These are phyloP conservation scores for Geotrichum siamense DNA, from an alignment of 1,139 yeast species.

Conservation along the genomic window DNA sequence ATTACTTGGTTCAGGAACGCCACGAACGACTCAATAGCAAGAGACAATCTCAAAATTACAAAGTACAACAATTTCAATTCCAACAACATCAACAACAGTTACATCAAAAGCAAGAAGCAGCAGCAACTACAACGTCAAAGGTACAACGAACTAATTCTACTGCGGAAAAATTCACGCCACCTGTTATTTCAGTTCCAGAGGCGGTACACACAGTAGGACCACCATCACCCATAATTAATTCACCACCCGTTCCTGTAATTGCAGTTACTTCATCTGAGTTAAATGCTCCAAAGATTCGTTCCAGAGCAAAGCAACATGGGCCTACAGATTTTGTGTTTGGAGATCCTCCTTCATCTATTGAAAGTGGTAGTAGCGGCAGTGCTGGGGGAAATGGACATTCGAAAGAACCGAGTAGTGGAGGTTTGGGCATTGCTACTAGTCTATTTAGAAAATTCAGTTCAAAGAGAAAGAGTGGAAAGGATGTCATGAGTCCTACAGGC, in stretches of 20 bases:
- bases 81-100: constrained; percentile 17
- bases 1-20: constrained; percentile 76
- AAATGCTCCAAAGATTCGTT: constrained; percentile 20
- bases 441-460: constrained; percentile 28
- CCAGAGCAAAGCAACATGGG: constrained; percentile 28
- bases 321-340: constrained; percentile 21
- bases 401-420: constrained; percentile 15
- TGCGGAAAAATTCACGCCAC: constrained; percentile 13
- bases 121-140: too few species aligned
- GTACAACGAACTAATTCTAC: constrained; percentile 5
- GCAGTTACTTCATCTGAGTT: constrained; percentile 12
- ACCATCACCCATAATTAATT: background rate
- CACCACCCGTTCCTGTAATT: background rate
- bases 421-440: constrained; percentile 25
- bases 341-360: constrained; percentile 4
- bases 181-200: constrained; percentile 18
- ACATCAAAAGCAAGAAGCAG: constrained; percentile 17
- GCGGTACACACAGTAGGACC: constrained; percentile 16
- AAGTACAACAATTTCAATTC: constrained; percentile 16
- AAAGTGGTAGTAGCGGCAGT: constrained; percentile 4
- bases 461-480: constrained; percentile 24
- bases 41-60: constrained; percentile 22
- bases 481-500: constrained; percentile 9
- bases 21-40: constrained; percentile 40
- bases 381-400: constrained; percentile 5